Base-by-base conservation (phyloP, 2,329 filamentous ascomycete genomes). In the Fusarium globosum region DNA sequence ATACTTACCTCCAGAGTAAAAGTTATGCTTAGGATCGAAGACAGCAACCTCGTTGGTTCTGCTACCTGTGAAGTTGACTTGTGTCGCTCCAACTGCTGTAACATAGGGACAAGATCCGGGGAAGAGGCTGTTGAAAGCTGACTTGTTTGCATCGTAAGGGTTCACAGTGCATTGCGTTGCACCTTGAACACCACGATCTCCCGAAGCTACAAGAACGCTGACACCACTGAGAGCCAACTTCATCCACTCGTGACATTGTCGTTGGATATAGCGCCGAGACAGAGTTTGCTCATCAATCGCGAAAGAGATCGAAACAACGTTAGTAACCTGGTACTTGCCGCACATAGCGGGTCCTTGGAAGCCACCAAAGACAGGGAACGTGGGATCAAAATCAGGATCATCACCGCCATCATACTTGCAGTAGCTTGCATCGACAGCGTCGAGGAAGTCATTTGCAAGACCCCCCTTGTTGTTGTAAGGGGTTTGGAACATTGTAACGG, bases 161-260 rank as follows among this genome's bases (percentile, higher is more conserved):
- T 63, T 63, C 14, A 11, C 35, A 1, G 60, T n/a, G 6, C 60
- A 63, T 4, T 30, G 26, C 2, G 10, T 63, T 11, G 18, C 41
- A 20, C 42, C 61, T 2, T 63, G 61, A 0, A 63, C 61, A 1
- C 61, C 61, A 4, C 55, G 42, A 23, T 63, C 61, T 18, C 61
- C 61, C 5, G 61, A 7, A 1, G 61, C 61, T 0, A 63, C 61
- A 11, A 63, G 26, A 18, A 63, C 61, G 1, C 35, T 63, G 1
- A 63, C 61, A 21, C 61, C 61, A 11, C 42, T 46, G 9, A 63
- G 61, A 9, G 61, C 61, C 36, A 63, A 18, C n/a, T 63, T 63
- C 61, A 63, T 63, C 53, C 61, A 61, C 28, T 63, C 61, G 4
- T 63, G 53, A 1, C 53, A 63, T 1, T 63, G 61, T 0, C 61